Conservation (phyloP, 192 early-diverging fungal species). For the Gonapodya prolifera region DNA sequence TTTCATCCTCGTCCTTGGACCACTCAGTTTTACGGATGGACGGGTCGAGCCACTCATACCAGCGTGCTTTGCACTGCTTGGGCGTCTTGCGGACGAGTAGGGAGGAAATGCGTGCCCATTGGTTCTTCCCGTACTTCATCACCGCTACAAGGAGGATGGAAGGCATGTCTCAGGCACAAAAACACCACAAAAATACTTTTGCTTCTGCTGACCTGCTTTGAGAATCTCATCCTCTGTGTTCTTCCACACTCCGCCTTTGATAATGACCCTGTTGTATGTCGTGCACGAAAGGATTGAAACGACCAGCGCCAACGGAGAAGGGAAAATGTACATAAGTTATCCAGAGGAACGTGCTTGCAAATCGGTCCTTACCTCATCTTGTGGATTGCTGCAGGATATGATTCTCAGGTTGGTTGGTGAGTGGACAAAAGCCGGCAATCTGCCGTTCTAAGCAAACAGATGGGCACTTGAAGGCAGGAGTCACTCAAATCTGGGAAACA, state of each 20-base stretch:
- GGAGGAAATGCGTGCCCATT: slow-evolving; percentile 97
- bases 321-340: too few species aligned
- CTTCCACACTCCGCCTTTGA: slow-evolving; percentile 87
- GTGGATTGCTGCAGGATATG: too few species aligned
- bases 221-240: slow-evolving; percentile 99
- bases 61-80: slow-evolving; percentile 98
- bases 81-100: slow-evolving; percentile 87
- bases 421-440: too few species aligned
- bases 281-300: too few species aligned
- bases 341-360: too few species aligned
- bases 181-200: slow-evolving; percentile 9
- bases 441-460: too few species aligned
- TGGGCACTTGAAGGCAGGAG: too few species aligned
- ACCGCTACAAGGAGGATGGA: slow-evolving; percentile 56
- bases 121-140: slow-evolving; percentile 98
- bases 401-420: too few species aligned
- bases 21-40: slow-evolving; percentile 99
- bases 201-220: slow-evolving; percentile 23
- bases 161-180: not conserved
- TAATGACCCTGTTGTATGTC: not conserved
- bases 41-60: slow-evolving; percentile 99
- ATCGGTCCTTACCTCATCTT: too few species aligned
- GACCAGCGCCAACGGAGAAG: too few species aligned
- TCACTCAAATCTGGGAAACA: too few species aligned
- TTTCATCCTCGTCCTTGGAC: slow-evolving; percentile 98